phyloP scores from a whole-genome alignment of 805 yeast species.

The Metschnikowia rubicola region DNA sequence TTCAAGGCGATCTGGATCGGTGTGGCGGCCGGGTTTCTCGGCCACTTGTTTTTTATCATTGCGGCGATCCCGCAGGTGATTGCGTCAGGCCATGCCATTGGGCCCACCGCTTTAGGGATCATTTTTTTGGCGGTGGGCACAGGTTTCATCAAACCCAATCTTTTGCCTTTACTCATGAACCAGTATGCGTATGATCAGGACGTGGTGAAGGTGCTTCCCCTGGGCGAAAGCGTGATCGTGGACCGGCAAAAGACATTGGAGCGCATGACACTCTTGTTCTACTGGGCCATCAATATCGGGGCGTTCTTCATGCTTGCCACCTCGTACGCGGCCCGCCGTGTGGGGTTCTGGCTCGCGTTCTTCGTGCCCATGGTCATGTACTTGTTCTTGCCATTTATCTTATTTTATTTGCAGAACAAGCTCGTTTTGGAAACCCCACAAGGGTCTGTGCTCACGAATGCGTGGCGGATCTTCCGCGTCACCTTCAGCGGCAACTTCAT shows the following conservation, averaged over 20 bases:
- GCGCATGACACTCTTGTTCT: conserved; percentile 38
- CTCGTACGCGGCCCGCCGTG: conserved; percentile 47
- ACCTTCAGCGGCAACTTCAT: conserved; percentile 43
- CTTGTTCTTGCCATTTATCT: conserved; percentile 29
- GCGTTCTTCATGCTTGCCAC: conserved; percentile 53
- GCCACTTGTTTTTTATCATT: conserved; percentile 47
- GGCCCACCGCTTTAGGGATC: conserved; percentile 10
- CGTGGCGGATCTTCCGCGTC: conserved; percentile 39
- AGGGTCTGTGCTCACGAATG: conserved; percentile 47
- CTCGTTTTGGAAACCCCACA: conserved; percentile 33
- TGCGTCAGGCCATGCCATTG: conserved; percentile 25
- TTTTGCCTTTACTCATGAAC: conserved; percentile 47
- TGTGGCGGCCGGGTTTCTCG: conserved; percentile 42
- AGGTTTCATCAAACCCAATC: conserved; percentile 53
- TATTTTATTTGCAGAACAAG: conserved; percentile 22
- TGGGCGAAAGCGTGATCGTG: conserved; percentile 64
- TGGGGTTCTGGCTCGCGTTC: conserved; percentile 56
- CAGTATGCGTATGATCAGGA: conserved; percentile 54
- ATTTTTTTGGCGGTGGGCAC: conserved; percentile 34
- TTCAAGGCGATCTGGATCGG: conserved; percentile 49
- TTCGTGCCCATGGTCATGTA: conserved; percentile 36
- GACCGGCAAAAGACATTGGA: conserved; percentile 44
- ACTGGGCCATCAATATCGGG: conserved; percentile 56
- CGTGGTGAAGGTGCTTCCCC: conserved; percentile 51
- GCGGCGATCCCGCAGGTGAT: conserved; percentile 45